Base-by-base conservation (phyloP, 805 yeast species). In the Ogataea paradorogensis region DNA sequence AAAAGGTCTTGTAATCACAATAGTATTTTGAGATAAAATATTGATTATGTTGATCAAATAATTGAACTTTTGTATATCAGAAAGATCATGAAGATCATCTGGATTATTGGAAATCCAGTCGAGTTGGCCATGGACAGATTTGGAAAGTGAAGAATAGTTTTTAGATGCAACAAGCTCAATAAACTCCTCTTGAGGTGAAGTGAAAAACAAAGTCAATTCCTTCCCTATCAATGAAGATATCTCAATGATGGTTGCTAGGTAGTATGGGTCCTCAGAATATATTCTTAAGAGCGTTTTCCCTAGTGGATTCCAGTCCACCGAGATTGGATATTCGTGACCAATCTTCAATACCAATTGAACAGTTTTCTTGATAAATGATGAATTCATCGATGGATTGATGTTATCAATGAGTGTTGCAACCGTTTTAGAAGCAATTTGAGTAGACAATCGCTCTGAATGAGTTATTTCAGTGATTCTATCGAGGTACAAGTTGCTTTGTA, bases 31-130 rank as follows among this genome's bases (percentile, higher is more conserved):
- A 27, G 41, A 44, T 3, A 47, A 26, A 9, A 47, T 39, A 5
- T 39, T 32, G 15, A 52, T 15, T 9, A 45, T 15, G 32, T 51
- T 51, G 18, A 43, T 32, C 15, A 48, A 28, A 20, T 43, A 52
- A 27, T 43, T 22, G 30, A 45, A 38, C 13, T 42, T 49, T 15
- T 45, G 34, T 3, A 9, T n/a, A 25, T 44, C 27, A 3, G 29
- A 8, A 9, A 40, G 27, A 1, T 13, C 4, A 3, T 35, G 22
- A 31, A 42, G 42, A 9, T 26, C 35, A 4, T 9, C 7, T 15
- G 22, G 35, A 30, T 40, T 27, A 6, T 11, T 8, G 13, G 30
- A 16, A 3, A 50, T 43, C 45, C 51, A 43, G 15, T 32, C 31
- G 14, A 45, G 29, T 25, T 51, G 53, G 7, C 30, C 16, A 8